phyloP scores from a whole-genome alignment of 2,329 filamentous ascomycete species.

The Pseudofabraea citricarpa region DNA sequence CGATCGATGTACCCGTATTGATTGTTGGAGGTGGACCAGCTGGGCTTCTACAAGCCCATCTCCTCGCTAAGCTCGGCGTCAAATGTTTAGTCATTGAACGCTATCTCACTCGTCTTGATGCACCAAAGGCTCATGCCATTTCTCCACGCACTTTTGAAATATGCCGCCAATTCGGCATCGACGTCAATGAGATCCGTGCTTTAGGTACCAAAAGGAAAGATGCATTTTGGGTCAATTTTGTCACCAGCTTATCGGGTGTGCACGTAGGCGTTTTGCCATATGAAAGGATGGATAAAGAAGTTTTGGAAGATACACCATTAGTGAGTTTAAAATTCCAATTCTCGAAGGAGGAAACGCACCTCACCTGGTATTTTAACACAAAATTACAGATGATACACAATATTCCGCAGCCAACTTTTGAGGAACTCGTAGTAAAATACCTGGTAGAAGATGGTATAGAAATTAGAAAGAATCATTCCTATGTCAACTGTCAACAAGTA shows the following conservation, averaged over 20 bases:
- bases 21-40: conserved; percentile 32
- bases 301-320: conserved; percentile 31
- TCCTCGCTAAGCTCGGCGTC: conserved; percentile 28
- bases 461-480: conserved; percentile 28
- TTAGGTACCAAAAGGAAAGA: conserved; percentile 28
- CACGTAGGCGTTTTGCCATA: conserved; percentile 32
- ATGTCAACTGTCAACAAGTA: conserved; percentile 30
- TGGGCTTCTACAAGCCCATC: conserved; percentile 30
- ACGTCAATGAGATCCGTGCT: conserved; percentile 21
- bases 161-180: conserved; percentile 26
- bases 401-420: conserved; percentile 36
- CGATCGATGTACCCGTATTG: conserved; percentile 27
- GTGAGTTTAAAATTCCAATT: conserved; percentile 11
- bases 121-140: conserved; percentile 29
- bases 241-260: conserved; percentile 32
- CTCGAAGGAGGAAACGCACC: background rate
- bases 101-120: conserved; percentile 25
- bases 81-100: conserved; percentile 27
- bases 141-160: conserved; percentile 26
- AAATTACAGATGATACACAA: conserved; percentile 35
- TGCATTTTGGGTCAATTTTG: conserved; percentile 36
- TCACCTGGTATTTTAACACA: background rate
- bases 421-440: conserved; percentile 27
- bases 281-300: conserved; percentile 27
- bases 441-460: conserved; percentile 26